Percentiles rank a stretch among this genome's conserved stretches.
Evolutionary conservation across 2,329 filamentous ascomycete genomes (phyloP).

Genomic region (Fusarium sp.): DNA sequence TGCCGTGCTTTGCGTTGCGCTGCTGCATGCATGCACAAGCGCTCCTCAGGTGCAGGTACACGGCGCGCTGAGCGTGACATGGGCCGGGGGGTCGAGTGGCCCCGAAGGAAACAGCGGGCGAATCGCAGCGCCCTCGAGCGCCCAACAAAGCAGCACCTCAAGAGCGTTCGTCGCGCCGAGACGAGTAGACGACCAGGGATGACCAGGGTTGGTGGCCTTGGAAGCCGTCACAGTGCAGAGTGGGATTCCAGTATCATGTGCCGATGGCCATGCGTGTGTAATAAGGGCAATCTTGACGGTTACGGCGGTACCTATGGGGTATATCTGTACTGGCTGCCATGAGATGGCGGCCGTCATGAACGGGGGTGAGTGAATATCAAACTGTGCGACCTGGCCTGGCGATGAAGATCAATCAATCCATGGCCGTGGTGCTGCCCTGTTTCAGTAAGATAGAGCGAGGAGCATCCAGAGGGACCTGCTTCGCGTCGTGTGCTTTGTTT

Average conservation of each 20-base stretch:
- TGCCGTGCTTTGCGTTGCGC: constrained; percentile 22
- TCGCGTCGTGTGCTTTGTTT: not conserved
- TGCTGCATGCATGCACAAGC: constrained; percentile 40
- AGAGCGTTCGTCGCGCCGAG: constrained; percentile 29
- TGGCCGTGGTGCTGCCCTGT: constrained; percentile 27
- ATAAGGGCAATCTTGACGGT: not conserved
- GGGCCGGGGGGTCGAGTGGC: constrained; percentile 24
- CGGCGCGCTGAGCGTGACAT: constrained; percentile 32
- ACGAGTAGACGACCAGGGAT: constrained; percentile 26
- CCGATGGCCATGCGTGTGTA: constrained; percentile 10
- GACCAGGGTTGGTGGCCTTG: constrained; percentile 1
- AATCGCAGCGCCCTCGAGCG: constrained; percentile 28
- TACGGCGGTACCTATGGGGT: not conserved
- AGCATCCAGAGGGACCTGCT: constrained; percentile 9
- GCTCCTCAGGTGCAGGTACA: constrained; percentile 43
- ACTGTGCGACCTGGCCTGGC: constrained; percentile 18
- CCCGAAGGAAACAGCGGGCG: constrained; percentile 38
- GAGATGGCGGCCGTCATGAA: constrained; percentile 38
- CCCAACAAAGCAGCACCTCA: constrained; percentile 27
- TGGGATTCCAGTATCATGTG: constrained; percentile 22
- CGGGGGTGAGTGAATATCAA: not conserved
- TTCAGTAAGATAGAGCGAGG: constrained; percentile 34
- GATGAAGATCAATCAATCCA: constrained; percentile 39
- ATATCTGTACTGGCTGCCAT: constrained; percentile 7
- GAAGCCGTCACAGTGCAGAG: constrained; percentile 34